Evolutionary conservation across 2,329 filamentous ascomycete species (phyloP).

Genomic region (Trichoderma cornu-damae): DNA sequence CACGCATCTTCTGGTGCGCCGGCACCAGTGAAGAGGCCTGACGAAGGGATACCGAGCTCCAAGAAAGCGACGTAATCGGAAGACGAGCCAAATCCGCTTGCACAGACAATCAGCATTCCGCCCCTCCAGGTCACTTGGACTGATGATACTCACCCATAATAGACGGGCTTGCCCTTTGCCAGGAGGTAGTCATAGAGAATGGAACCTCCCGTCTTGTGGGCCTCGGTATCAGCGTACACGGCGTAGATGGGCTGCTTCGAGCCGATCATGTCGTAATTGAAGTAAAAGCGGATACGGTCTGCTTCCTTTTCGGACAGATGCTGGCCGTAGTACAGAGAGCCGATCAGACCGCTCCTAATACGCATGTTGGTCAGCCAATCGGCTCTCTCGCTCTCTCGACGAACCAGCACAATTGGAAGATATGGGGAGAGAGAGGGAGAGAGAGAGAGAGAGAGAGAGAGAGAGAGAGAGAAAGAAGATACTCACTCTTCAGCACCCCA

Average conservation of each 20-base stretch:
- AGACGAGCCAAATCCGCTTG: slow-evolving; percentile 31
- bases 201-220: slow-evolving; percentile 32
- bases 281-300: slow-evolving; percentile 59
- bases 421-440: too few relatives aligned
- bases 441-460: too few relatives aligned
- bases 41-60: slow-evolving; percentile 33
- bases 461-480: too few relatives aligned
- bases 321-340: slow-evolving; percentile 39
- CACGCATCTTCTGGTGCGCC: slow-evolving; percentile 31
- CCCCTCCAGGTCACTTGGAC: too few relatives aligned
- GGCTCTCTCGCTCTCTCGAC: not conserved
- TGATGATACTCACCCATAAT: slow-evolving; percentile 24
- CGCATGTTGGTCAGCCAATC: not conserved
- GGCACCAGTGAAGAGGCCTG: slow-evolving; percentile 38
- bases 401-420: not conserved
- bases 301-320: slow-evolving; percentile 35
- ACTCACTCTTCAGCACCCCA: slow-evolving; percentile 39
- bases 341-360: slow-evolving; percentile 37
- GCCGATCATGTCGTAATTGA: slow-evolving; percentile 69
- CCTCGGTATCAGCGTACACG: slow-evolving; percentile 39
- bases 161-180: slow-evolving; percentile 27
- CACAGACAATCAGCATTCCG: not conserved
- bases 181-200: slow-evolving; percentile 31
- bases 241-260: slow-evolving; percentile 37
- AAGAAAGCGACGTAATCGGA: slow-evolving; percentile 39